Percentiles rank a stretch among this genome's conserved stretches.
These are phyloP conservation scores for Ulmus americana DNA, from an alignment of 331 rosid genomes.

Conservation along the genomic window DNA sequence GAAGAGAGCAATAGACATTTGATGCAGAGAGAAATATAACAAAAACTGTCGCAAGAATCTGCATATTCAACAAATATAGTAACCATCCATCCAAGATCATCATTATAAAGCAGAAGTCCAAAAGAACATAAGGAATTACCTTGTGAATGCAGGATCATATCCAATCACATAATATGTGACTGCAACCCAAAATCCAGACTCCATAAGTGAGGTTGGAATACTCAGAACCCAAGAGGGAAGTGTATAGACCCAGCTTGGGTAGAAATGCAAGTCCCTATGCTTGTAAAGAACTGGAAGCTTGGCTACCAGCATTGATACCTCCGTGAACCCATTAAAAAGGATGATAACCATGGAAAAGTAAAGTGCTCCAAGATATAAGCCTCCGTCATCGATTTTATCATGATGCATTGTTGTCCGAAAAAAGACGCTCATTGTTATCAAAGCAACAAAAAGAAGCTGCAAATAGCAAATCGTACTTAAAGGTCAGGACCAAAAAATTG, in stretches of 20 bases:
- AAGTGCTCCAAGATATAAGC: conserved; percentile 82
- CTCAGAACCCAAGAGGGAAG: conserved; percentile 92
- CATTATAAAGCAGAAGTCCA: conserved; percentile 17
- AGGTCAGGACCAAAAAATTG: conserved; percentile 28
- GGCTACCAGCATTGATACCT: conserved; percentile 93
- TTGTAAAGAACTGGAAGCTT: conserved; percentile 97
- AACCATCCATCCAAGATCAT: conserved; percentile 23
- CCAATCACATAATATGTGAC: conserved; percentile 84
- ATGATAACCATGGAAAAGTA: conserved; percentile 91
- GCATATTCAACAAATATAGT: conserved; percentile 34
- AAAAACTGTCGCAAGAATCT: conserved; percentile 78
- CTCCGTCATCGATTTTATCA: conserved; percentile 76
- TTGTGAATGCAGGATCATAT: conserved; percentile 77
- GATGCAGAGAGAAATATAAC: conserved; percentile 82
- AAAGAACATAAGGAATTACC: conserved; percentile 41
- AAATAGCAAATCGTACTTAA: conserved; percentile 28
- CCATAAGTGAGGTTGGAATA: conserved; percentile 73
- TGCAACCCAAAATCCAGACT: conserved; percentile 91
- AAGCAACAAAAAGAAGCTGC: conserved; percentile 85
- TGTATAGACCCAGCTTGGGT: conserved; percentile 94
- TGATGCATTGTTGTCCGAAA: conserved; percentile 89
- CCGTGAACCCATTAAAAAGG: conserved; percentile 96
- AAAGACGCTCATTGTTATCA: conserved; percentile 94
- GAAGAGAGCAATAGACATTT: conserved; percentile 91
- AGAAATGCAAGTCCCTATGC: conserved; percentile 93